Base-by-base conservation (phyloP, 306 rosid genomes). In the Luffa acutangula region DNA sequence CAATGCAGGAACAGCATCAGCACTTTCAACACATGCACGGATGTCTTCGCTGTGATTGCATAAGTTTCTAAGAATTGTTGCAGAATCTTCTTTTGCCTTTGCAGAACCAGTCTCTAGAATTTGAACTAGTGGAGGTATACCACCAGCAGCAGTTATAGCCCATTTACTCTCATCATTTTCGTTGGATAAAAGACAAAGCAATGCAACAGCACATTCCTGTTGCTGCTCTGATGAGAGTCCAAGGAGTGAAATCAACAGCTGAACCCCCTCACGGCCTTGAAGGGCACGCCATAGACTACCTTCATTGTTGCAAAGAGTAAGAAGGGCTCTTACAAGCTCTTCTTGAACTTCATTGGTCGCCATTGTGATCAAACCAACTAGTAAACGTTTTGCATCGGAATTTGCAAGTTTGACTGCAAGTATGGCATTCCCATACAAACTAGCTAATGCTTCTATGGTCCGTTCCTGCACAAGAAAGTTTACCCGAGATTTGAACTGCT, bases 101-200 rank as follows among this genome's bases (percentile, higher is more conserved):
- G 87, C 93, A 49, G 97, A 91, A 81, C 97, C 98, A 15, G 97
- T 86, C 90, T 95, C 98, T 66, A 95, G 87, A 85, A 95, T 95
- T 85, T 95, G 98, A 83, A 95, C 98, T 77, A 95, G 97, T 14
- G 98, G 98, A 82, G 98, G 98, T 82, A 95, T 95, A 75, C 98
- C 98, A 83, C 98, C 98, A 75, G 97, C 98, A 89, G 98, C 98
- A 71, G 98, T 95, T 52, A 95, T 92, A 79, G 97, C 97, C 98
- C 98, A 92, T 83, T 91, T 95, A 83, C 98, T 92, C 81, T 95
- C 98, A 84, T 95, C 98, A 79, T 89, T 95, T 89, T 95, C 98
- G 78, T 87, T 85, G 6, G 97, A 89, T 79, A 95, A 87, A 84
- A 95, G 91, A 89, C 91, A 89, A 82, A 95, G 98, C 66, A 94